Conservation (phyloP, 306 rosid genomes). For the Acmispon strigosus region DNA sequence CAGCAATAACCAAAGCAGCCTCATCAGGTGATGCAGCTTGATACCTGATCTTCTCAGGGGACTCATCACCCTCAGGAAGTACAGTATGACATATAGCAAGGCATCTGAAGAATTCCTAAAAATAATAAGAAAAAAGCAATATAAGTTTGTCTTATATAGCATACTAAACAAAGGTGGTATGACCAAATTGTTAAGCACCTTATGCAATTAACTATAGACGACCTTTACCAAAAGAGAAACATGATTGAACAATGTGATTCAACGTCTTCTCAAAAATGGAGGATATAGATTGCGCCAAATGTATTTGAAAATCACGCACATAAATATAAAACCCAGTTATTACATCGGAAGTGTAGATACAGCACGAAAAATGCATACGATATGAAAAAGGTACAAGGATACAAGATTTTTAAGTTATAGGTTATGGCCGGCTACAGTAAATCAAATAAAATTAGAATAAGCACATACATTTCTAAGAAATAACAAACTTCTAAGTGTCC, state of each 20-base stretch:
- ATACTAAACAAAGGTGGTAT: background rate
- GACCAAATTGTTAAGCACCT: constrained; percentile 5
- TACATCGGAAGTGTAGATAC: background rate
- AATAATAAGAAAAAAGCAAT: background rate
- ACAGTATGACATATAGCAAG: constrained; percentile 97
- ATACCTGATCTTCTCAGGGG: constrained; percentile 76
- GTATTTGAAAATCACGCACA: constrained; percentile 7
- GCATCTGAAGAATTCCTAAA: constrained; percentile 58
- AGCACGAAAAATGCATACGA: background rate
- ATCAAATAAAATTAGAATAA: background rate
- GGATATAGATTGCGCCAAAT: background rate
- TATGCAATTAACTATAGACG: background rate
- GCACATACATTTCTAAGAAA: background rate
- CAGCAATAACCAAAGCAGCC: constrained; percentile 59
- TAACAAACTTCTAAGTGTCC: background rate
- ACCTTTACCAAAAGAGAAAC: background rate
- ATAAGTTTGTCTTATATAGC: background rate
- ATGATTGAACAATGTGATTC: background rate
- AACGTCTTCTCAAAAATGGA: constrained; percentile 7
- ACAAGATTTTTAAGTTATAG: background rate
- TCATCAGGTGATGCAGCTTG: constrained; percentile 98
- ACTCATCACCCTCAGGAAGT: constrained; percentile 86
- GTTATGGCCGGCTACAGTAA: background rate
- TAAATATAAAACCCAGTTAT: background rate
- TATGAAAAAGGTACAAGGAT: background rate